Conservation (phyloP, 352 stramenopile genomes). For the Globisporangium irregulare region DNA sequence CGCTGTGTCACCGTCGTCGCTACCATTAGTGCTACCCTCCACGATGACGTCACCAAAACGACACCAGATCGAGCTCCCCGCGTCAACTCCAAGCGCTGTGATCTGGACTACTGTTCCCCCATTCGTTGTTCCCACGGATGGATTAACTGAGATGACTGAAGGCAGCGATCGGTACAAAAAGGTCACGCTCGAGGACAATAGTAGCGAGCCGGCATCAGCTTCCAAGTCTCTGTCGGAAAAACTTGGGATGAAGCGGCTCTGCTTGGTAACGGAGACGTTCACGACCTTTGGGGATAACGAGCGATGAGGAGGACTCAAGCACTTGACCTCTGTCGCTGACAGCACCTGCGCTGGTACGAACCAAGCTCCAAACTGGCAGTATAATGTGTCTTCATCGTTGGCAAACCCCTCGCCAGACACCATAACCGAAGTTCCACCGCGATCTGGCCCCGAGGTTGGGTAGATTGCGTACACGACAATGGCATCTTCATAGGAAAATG, state of each 20-base stretch:
- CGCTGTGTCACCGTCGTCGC: slow-evolving; percentile 1
- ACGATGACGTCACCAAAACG: slow-evolving; percentile 34
- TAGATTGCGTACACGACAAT: slow-evolving; percentile 40
- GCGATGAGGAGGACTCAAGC: slow-evolving; percentile 26
- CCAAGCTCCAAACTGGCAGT: slow-evolving; percentile 37
- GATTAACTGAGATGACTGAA: slow-evolving; percentile 21
- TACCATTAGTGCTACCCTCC: slow-evolving; percentile 5
- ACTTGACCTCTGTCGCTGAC: slow-evolving; percentile 18
- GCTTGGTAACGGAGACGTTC: slow-evolving; percentile 25
- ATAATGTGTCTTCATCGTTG: slow-evolving; percentile 6
- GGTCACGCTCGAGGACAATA: slow-evolving; percentile 9
- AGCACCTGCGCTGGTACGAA: slow-evolving; percentile 27
- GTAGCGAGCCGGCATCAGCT: not conserved
- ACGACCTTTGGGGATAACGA: slow-evolving; percentile 19
- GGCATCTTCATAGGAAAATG: slow-evolving; percentile 38
- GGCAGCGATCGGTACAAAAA: slow-evolving; percentile 41
- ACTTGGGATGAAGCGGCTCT: not conserved
- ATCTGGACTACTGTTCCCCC: slow-evolving; percentile 26
- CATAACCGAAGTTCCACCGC: slow-evolving; percentile 36
- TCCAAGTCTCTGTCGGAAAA: not conserved
- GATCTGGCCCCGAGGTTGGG: slow-evolving; percentile 36
- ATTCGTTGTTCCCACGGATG: slow-evolving; percentile 16
- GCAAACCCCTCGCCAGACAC: slow-evolving; percentile 36
- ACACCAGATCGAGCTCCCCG: slow-evolving; percentile 24
- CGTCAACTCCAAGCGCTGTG: slow-evolving; percentile 17